Evolutionary conservation across 768 basidiomycete species (phyloP), one percentile per base, ranked within the genome.

Genomic region (Pholiota microspora): DNA sequence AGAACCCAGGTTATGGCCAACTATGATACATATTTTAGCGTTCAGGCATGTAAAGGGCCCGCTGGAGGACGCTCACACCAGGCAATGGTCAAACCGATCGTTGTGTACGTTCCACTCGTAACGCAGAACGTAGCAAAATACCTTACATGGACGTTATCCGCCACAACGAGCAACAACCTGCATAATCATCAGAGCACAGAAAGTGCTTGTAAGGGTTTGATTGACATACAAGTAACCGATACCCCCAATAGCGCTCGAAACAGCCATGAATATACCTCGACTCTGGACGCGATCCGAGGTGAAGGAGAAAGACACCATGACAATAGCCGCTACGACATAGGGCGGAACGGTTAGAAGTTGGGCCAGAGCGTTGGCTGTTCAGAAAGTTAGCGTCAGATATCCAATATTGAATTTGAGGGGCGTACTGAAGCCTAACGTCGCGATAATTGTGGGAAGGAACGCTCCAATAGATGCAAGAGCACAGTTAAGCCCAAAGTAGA

Each of bases 61-160:
- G 18, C 10, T n/a, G 3, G 2, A 18, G 2, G 2, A 2, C 21
- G 72, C 83, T 63, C 72, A 86, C 85, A 89, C 90, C 89, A 91
- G 2, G 88, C 86, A 51, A 91, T 84, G 34, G 82, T 79, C 4
- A 89, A 68, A 1, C 87, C 89, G 58, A 91, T 89, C 1, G 82
- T 79, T 0, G 88, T 85, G 59, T 91, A 92, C 0, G 88, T 91
- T 34, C 88, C 88, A 50, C 83, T 80, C 0, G 85, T 85, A 58
- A 92, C 84, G 58, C 85, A 88, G 69, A 90, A 89, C 9, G 82
- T 84, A 9, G 88, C 86, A 61, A 92, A 92, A 62, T 91, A 92
- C 21, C 82, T 77, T n/a, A 76, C 86, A 31, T 82, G 83, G 12
- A 74, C 69, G 63, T 88, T 85, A 21, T 69, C 55, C 1, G 68